These are phyloP conservation scores for Zygoascus tannicola DNA, from an alignment of 805 yeast genomes.

Conservation along the genomic window DNA sequence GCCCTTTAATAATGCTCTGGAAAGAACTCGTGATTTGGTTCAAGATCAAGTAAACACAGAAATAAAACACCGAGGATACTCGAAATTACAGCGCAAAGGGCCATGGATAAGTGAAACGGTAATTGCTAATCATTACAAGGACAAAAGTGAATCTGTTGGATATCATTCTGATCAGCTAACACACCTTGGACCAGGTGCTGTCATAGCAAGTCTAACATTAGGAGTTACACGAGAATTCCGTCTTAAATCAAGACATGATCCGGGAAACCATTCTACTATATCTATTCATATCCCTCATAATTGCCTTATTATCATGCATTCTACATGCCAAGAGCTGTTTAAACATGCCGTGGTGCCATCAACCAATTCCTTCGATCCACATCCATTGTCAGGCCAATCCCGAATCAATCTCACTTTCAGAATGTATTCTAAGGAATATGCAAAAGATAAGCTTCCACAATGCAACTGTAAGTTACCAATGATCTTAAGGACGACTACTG, in stretches of 20 bases:
- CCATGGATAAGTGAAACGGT: constrained; percentile 47
- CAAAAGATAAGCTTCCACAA: constrained; percentile 29
- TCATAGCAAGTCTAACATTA: constrained; percentile 55
- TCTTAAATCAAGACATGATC: constrained; percentile 31
- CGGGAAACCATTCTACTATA: constrained; percentile 28
- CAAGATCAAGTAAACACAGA: constrained; percentile 35
- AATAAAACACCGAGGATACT: constrained; percentile 24
- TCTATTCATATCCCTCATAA: constrained; percentile 63
- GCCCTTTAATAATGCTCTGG: constrained; percentile 35
- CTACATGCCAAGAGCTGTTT: constrained; percentile 69
- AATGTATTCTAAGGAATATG: constrained; percentile 36
- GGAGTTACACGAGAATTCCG: constrained; percentile 67
- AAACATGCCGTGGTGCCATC: constrained; percentile 55
- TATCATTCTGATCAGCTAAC: constrained; percentile 74
- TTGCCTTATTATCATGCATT: constrained; percentile 60
- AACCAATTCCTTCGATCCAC: constrained; percentile 32
- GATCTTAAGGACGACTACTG: constrained; percentile 49
- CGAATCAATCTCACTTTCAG: constrained; percentile 63
- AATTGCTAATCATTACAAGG: constrained; percentile 47
- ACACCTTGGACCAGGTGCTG: constrained; percentile 61
- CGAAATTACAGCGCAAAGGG: constrained; percentile 32
- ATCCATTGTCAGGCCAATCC: constrained; percentile 40
- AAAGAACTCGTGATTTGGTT: constrained; percentile 31
- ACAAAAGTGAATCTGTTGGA: constrained; percentile 45
- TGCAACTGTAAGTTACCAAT: constrained; percentile 40